These are phyloP conservation scores for Cytospora paraplurivora DNA, from an alignment of 2,329 filamentous ascomycete genomes.

Conservation along the genomic window DNA sequence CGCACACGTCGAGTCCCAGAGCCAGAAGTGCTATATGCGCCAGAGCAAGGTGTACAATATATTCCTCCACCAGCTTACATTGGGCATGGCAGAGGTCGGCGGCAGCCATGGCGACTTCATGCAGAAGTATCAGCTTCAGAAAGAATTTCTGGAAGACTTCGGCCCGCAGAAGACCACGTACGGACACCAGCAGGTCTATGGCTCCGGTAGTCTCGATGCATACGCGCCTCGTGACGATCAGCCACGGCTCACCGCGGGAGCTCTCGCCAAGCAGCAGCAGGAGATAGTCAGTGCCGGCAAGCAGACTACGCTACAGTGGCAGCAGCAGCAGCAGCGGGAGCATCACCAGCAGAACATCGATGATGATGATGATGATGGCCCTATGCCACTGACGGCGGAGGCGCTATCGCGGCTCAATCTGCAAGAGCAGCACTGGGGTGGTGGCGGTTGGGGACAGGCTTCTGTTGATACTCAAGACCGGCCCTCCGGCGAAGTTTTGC, in stretches of 20 bases:
- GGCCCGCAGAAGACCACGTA: slow-evolving; percentile 31
- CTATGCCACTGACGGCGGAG: slow-evolving; percentile 6
- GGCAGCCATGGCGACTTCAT: slow-evolving; percentile 40
- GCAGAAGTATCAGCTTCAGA: slow-evolving; percentile 37
- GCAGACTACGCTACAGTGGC: neutral
- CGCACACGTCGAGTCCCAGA: slow-evolving; percentile 51
- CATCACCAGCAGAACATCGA: neutral
- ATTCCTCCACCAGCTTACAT: slow-evolving; percentile 45
- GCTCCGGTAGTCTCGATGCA: neutral
- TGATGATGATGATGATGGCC: neutral
- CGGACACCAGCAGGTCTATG: slow-evolving; percentile 18
- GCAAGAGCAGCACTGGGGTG: neutral
- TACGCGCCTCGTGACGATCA: neutral
- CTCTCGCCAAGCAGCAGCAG: slow-evolving; percentile 2
- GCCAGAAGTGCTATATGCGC: slow-evolving; percentile 46
- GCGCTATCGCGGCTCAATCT: slow-evolving; percentile 7
- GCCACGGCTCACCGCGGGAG: slow-evolving; percentile 7
- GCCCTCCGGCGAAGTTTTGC: neutral
- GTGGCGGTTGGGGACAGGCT: neutral
- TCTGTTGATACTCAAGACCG: neutral
- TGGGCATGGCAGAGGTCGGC: slow-evolving; percentile 40
- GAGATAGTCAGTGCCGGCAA: neutral
- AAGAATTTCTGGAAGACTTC: slow-evolving; percentile 28
- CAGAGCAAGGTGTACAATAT: slow-evolving; percentile 42
- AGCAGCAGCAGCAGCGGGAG: neutral